phyloP scores from a whole-genome alignment of 2,329 filamentous ascomycete genomes.

The Pseudocercospora crystallina region DNA sequence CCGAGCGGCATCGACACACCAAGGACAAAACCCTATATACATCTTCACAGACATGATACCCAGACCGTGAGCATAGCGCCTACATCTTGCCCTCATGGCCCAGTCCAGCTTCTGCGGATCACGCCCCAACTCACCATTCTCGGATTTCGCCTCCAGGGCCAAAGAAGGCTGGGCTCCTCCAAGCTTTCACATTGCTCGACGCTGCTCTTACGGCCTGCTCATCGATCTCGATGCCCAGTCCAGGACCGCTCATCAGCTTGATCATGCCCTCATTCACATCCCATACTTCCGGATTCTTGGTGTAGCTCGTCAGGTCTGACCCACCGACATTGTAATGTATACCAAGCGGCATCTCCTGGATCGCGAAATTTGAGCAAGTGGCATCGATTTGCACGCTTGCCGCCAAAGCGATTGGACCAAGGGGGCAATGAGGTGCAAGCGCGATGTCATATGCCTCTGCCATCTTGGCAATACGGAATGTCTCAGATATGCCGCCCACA shows the following conservation, averaged over 20 bases:
- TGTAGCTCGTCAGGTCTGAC: constrained; percentile 53
- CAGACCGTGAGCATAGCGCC: too few relatives aligned
- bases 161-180: constrained; percentile 65
- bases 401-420: constrained; percentile 73
- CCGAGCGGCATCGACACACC: too few relatives aligned
- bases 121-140: constrained; percentile 58
- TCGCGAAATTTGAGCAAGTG: constrained; percentile 63
- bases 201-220: constrained; percentile 65
- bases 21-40: too few relatives aligned
- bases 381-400: constrained; percentile 68
- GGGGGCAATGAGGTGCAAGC: constrained; percentile 70
- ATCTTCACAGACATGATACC: too few relatives aligned
- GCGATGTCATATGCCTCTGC: constrained; percentile 69
- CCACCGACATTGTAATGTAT: constrained; percentile 75
- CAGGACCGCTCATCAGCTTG: constrained; percentile 27
- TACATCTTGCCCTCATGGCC: too few relatives aligned
- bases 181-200: constrained; percentile 59
- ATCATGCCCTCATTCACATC: constrained; percentile 32
- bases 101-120: too few relatives aligned
- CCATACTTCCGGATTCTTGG: constrained; percentile 31
- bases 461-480: constrained; percentile 68
- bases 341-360: constrained; percentile 75
- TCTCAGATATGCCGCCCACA: constrained; percentile 66
- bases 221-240: constrained; percentile 46
- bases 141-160: constrained; percentile 66